Conservation (phyloP, 805 yeast species). For the Sugiyamaella chiloensis region DNA sequence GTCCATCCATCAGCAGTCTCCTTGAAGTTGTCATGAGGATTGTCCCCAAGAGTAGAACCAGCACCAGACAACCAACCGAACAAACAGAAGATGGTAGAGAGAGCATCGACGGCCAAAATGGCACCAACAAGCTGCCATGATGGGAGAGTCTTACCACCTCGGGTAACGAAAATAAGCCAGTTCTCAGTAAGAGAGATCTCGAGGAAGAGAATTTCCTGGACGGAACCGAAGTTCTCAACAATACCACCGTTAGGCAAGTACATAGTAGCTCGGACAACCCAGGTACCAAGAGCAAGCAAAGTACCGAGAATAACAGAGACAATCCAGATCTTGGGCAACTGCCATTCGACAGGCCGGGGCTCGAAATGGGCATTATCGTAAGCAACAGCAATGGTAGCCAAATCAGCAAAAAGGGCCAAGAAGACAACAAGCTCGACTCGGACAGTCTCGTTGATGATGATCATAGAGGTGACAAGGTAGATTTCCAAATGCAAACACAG, state of each 20-base stretch:
- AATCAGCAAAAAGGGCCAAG: slow-evolving; percentile 93
- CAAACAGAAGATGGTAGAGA: slow-evolving; percentile 85
- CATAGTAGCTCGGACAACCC: slow-evolving; percentile 94
- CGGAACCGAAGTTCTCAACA: slow-evolving; percentile 91
- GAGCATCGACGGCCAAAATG: slow-evolving; percentile 83
- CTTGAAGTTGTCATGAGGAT: slow-evolving; percentile 45
- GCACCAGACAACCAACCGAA: slow-evolving; percentile 81
- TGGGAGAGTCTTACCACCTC: slow-evolving; percentile 99
- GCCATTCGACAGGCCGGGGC: slow-evolving; percentile 93
- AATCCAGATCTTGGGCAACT: slow-evolving; percentile 97
- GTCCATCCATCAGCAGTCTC: slow-evolving; percentile 77
- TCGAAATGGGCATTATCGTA: slow-evolving; percentile 96
- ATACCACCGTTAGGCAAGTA: slow-evolving; percentile 76
- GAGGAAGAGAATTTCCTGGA: slow-evolving; percentile 91
- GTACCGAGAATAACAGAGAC: slow-evolving; percentile 86
- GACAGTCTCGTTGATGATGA: slow-evolving; percentile 82
- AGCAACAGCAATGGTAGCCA: too few relatives aligned
- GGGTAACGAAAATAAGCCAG: slow-evolving; percentile 95
- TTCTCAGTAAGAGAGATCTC: slow-evolving; percentile 93
- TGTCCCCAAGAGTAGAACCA: slow-evolving; percentile 32
- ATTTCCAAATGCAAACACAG: slow-evolving; percentile 91
- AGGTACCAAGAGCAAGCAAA: slow-evolving; percentile 85
- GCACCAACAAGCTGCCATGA: slow-evolving; percentile 97
- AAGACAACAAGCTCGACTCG: slow-evolving; percentile 88
- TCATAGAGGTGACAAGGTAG: slow-evolving; percentile 94